phyloP scores from a whole-genome alignment of 768 basidiomycete species.

The Suillus spraguei region DNA sequence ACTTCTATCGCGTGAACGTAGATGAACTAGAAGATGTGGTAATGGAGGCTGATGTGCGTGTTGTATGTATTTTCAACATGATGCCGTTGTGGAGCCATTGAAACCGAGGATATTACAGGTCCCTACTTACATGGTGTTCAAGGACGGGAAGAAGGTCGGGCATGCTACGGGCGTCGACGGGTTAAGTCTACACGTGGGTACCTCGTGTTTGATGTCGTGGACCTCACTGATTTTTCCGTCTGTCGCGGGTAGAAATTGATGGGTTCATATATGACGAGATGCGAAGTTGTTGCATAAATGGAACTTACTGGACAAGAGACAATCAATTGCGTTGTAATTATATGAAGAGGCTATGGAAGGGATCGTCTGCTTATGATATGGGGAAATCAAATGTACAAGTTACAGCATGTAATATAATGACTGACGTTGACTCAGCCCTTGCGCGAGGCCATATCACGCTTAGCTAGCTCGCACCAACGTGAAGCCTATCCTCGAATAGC shows the following conservation, averaged over 20 bases:
- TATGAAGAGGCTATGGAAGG: background rate
- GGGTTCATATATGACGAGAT: conserved; percentile 19
- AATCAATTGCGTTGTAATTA: background rate
- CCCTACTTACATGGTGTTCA: conserved; percentile 33
- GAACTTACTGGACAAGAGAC: background rate
- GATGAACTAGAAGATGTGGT: conserved; percentile 57
- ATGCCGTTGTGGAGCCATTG: background rate
- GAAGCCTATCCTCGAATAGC: background rate
- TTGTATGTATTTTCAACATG: conserved; percentile 42
- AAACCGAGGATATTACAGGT: conserved; percentile 14
- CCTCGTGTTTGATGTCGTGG: conserved; percentile 14
- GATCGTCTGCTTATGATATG: conserved; percentile 3
- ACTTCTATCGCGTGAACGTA: conserved; percentile 77
- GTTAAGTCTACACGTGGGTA: conserved; percentile 27
- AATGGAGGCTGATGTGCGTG: conserved; percentile 60
- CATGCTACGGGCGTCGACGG: conserved; percentile 28
- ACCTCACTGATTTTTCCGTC: background rate
- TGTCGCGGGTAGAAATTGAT: conserved; percentile 22
- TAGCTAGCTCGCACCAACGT: background rate
- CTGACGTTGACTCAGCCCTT: background rate
- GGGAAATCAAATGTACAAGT: conserved; percentile 3
- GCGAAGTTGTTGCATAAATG: background rate
- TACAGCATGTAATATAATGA: background rate
- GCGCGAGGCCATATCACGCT: background rate
- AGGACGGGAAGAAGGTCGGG: conserved; percentile 31